Percentiles rank a stretch among this genome's conserved stretches.
Evolutionary conservation across 352 stramenopile species (phyloP).

Genomic region (Phytophthora citrophthora): DNA sequence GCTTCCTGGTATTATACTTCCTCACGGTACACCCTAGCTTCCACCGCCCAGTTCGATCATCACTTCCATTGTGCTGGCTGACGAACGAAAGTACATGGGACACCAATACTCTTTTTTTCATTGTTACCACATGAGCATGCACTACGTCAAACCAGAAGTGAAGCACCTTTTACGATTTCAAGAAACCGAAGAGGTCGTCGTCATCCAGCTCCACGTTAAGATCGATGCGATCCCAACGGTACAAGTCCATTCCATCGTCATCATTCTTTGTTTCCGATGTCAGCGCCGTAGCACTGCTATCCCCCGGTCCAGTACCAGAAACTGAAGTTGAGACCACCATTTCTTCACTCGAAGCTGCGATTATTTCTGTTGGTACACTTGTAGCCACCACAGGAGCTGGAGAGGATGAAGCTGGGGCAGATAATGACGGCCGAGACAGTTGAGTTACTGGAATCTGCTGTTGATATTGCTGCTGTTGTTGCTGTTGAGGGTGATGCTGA

Average conservation of each 20-base stretch:
- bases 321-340: conserved; percentile 12
- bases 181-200: conserved; percentile 87
- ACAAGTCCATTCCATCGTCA: conserved; percentile 70
- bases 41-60: neutral
- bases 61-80: neutral
- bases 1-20: conserved; percentile 22
- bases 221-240: conserved; percentile 84
- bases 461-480: conserved; percentile 34
- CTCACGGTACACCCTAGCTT: conserved; percentile 25
- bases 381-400: conserved; percentile 18
- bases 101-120: conserved; percentile 29
- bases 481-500: conserved; percentile 18
- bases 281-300: conserved; percentile 14
- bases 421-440: conserved; percentile 26
- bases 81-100: conserved; percentile 13
- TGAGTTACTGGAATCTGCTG: conserved; percentile 21
- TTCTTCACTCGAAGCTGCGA: conserved; percentile 6
- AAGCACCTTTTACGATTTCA: conserved; percentile 64
- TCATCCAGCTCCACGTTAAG: conserved; percentile 85
- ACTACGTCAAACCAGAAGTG: conserved; percentile 24
- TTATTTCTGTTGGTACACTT: conserved; percentile 12
- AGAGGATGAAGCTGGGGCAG: conserved; percentile 18
- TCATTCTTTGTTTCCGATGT: conserved; percentile 41
- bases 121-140: conserved; percentile 35
- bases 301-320: conserved; percentile 7